A percentile compares a stretch with the other conserved stretches of the same genome.
These are phyloP conservation scores for Glycine latifolia DNA, from an alignment of 306 rosid genomes.

Conservation along the genomic window DNA sequence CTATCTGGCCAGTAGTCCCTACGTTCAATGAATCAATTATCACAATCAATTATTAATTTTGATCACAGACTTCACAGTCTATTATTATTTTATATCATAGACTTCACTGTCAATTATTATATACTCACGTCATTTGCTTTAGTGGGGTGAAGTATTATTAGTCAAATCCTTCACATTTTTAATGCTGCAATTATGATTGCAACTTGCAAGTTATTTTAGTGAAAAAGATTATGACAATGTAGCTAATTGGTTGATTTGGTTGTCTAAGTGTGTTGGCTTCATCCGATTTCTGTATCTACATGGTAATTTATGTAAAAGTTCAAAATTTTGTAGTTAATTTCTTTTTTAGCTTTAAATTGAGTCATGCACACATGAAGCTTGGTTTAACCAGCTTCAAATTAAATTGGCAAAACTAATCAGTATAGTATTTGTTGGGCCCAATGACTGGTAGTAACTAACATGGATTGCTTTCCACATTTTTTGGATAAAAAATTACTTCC, in stretches of 20 bases:
- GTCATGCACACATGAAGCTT: slow-evolving; percentile 4
- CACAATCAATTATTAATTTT: neutral
- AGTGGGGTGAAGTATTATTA: neutral
- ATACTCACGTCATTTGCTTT: slow-evolving; percentile 15
- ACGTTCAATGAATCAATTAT: neutral
- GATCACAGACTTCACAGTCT: too few relatives aligned
- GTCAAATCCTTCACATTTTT: neutral
- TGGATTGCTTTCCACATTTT: slow-evolving; percentile 7
- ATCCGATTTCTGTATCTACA: slow-evolving; percentile 17
- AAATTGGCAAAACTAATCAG: slow-evolving; percentile 12
- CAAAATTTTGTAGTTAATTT: neutral
- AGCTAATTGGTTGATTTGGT: slow-evolving; percentile 33
- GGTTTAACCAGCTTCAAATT: slow-evolving; percentile 11
- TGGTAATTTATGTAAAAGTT: slow-evolving; percentile 16
- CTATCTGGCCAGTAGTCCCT: neutral
- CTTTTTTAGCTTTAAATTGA: slow-evolving; percentile 4
- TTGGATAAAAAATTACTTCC: neutral
- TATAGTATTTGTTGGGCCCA: slow-evolving; percentile 8
- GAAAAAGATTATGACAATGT: neutral
- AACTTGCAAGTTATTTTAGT: neutral
- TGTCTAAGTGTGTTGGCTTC: slow-evolving; percentile 8
- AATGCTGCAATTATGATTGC: slow-evolving; percentile 1
- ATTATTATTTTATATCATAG: neutral
- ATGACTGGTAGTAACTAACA: slow-evolving; percentile 4
- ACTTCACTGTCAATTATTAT: neutral